Evolutionary conservation across 306 rosid genomes (phyloP), one percentile per base, ranked within the genome.

Genomic region (Mimosa bimucronata): DNA sequence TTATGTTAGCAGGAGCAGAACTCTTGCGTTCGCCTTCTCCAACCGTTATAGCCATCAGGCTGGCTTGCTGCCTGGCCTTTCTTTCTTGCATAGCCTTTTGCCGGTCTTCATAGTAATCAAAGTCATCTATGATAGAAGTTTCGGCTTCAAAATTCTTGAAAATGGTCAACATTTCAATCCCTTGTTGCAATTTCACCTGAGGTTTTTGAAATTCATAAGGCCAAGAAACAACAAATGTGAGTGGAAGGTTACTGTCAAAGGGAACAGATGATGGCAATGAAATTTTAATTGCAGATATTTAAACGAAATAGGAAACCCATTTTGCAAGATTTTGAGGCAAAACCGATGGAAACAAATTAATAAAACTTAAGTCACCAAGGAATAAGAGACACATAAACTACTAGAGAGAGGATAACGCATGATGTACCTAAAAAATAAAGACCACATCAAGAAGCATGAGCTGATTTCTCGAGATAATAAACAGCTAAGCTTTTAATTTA

Each of bases 11-110:
- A 42, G 90, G 45, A 5, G 87, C 86, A 42, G 90, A 42, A 81
- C 18, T 86, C 82, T 87, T 78, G 80, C 83, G 91, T 74, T 90
- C 97, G 75, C 74, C 85, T 62, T 89, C 97, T 23, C 90, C 92
- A 7, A 81, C 88, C 28, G 85, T 87, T 0, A 86, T 84, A 52
- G 83, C 69, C 77, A 88, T 55, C 78, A 86, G 79, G 79, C 82
- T 85, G 77, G 79, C 86, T 79, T 92, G 95, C 83, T 89, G 97
- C 74, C 89, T 81, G 40, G 88, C 89, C 88, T 92, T 92, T 57
- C 94, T 84, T 57, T 90, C 95, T 81, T 92, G 92, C 97, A 92
- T 92, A 41, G 85, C 91, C 83, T 90, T 92, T 87, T 92, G 95
- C 70, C 97, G 85, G 70, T 92, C 92, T 86, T 92, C 97, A 38